phyloP scores from a whole-genome alignment of 2,329 filamentous ascomycete species.

The Sclerotinia trifoliorum region DNA sequence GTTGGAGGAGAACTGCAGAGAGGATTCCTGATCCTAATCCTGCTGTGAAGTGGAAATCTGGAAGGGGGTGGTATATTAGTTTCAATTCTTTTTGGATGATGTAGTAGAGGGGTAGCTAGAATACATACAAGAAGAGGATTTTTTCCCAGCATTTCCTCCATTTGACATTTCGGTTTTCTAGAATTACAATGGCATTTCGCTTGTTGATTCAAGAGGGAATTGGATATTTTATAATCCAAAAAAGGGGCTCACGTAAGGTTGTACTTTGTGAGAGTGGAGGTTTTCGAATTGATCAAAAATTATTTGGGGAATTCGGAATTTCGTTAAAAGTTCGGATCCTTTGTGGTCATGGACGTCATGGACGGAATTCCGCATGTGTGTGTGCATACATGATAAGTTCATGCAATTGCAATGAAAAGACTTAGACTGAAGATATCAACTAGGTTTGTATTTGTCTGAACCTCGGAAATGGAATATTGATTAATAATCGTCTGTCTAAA shows the following conservation, averaged over 20 bases:
- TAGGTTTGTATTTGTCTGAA: background rate
- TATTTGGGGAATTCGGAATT: background rate
- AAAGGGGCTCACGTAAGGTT: conserved; percentile 19
- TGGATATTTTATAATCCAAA: conserved; percentile 1
- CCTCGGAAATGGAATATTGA: background rate
- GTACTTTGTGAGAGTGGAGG: background rate
- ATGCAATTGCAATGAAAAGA: background rate
- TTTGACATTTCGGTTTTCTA: conserved; percentile 47
- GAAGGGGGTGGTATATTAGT: background rate
- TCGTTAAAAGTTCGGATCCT: conserved; percentile 12
- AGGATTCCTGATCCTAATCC: conserved; percentile 84
- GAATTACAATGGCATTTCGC: conserved; percentile 31
- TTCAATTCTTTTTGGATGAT: background rate
- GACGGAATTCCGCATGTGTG: conserved; percentile 2
- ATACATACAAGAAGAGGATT: conserved; percentile 50
- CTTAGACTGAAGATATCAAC: background rate
- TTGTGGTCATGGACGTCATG: conserved; percentile 20
- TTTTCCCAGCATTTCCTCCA: conserved; percentile 49
- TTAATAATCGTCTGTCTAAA: background rate
- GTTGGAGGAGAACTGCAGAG: conserved; percentile 88
- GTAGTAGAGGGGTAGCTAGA: background rate
- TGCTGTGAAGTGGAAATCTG: conserved; percentile 83
- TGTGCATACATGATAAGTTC: background rate
- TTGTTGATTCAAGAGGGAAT: background rate
- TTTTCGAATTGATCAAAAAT: conserved; percentile 8